phyloP scores from a whole-genome alignment of 2,329 filamentous ascomycete species.

The Aureobasidium sp. region DNA sequence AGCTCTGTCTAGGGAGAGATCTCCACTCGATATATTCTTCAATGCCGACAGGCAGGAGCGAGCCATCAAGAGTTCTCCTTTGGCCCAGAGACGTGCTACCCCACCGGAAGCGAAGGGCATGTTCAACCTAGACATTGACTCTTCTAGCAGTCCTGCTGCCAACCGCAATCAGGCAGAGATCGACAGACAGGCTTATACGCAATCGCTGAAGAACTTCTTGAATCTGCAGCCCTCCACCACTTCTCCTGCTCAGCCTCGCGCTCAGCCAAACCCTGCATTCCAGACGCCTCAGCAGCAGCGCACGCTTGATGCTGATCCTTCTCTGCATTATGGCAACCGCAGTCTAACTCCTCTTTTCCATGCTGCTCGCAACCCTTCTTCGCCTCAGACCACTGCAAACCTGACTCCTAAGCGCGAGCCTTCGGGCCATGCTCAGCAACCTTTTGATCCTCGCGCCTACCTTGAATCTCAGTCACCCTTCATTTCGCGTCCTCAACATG shows the following conservation, averaged over 20 bases:
- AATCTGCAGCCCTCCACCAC: slow-evolving; percentile 18
- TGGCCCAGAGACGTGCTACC: slow-evolving; percentile 16
- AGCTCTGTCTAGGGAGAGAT: slow-evolving; percentile 44
- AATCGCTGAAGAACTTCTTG: slow-evolving; percentile 38
- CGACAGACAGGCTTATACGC: slow-evolving; percentile 43
- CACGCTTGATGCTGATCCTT: slow-evolving; percentile 1
- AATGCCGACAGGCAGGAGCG: slow-evolving; percentile 75
- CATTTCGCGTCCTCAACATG: slow-evolving; percentile 23
- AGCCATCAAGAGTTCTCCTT: slow-evolving; percentile 45
- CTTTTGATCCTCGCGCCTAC: slow-evolving; percentile 24
- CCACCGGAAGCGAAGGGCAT: slow-evolving; percentile 29
- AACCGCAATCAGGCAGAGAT: slow-evolving; percentile 33
- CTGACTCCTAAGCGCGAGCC: slow-evolving; percentile 18
- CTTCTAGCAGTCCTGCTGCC: slow-evolving; percentile 31
- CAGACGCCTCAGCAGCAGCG: slow-evolving; percentile 15
- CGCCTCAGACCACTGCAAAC: slow-evolving; percentile 13
- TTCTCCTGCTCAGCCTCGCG: slow-evolving; percentile 19
- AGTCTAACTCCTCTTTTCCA: slow-evolving; percentile 44
- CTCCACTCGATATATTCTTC: slow-evolving; percentile 85
- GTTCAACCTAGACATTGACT: slow-evolving; percentile 62
- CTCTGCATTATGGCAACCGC: slow-evolving; percentile 29
- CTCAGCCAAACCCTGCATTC: slow-evolving; percentile 18
- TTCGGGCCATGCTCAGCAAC: slow-evolving; percentile 13
- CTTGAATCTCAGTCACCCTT: slow-evolving; percentile 23
- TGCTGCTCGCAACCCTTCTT: slow-evolving; percentile 32